A percentile compares a stretch with the other conserved stretches of the same genome.
Evolutionary conservation across 495 filamentous ascomycete species (phyloP).

Genomic region (Ramalina peruviana): DNA sequence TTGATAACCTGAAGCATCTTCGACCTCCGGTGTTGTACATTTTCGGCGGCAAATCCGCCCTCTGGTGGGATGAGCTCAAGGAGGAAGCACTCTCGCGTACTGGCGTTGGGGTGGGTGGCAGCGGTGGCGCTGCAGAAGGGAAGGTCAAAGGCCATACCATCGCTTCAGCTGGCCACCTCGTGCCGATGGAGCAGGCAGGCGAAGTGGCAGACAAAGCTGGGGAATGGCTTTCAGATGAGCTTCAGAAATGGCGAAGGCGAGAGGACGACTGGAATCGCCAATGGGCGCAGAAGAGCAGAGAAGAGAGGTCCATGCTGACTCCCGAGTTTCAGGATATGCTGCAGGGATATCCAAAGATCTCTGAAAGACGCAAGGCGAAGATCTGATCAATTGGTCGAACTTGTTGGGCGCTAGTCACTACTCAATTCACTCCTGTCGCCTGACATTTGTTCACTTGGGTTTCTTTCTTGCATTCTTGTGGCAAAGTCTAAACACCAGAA

Average conservation of each 20-base stretch:
- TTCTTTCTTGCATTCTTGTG: too few relatives aligned
- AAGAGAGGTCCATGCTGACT: slow-evolving; percentile 45
- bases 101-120: slow-evolving; percentile 34
- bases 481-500: too few relatives aligned
- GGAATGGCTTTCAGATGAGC: slow-evolving; percentile 47
- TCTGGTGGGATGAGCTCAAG: slow-evolving; percentile 40
- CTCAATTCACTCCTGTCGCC: too few relatives aligned
- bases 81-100: slow-evolving; percentile 32
- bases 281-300: slow-evolving; percentile 33
- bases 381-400: slow-evolving; percentile 15
- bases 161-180: slow-evolving; percentile 58
- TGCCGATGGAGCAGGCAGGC: slow-evolving; percentile 67
- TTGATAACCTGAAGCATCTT: slow-evolving; percentile 49
- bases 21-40: slow-evolving; percentile 74
- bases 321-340: slow-evolving; percentile 40
- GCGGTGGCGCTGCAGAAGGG: slow-evolving; percentile 39
- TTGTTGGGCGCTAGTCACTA: too few relatives aligned
- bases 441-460: too few relatives aligned
- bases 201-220: slow-evolving; percentile 48
- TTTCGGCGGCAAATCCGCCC: slow-evolving; percentile 51
- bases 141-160: slow-evolving; percentile 57
- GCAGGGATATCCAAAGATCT: slow-evolving; percentile 19
- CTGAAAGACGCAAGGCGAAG: slow-evolving; percentile 1
- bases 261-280: slow-evolving; percentile 43
- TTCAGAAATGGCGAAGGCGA: slow-evolving; percentile 49